Conservation (phyloP, 768 basidiomycete genomes). For the Epithele typhae region DNA sequence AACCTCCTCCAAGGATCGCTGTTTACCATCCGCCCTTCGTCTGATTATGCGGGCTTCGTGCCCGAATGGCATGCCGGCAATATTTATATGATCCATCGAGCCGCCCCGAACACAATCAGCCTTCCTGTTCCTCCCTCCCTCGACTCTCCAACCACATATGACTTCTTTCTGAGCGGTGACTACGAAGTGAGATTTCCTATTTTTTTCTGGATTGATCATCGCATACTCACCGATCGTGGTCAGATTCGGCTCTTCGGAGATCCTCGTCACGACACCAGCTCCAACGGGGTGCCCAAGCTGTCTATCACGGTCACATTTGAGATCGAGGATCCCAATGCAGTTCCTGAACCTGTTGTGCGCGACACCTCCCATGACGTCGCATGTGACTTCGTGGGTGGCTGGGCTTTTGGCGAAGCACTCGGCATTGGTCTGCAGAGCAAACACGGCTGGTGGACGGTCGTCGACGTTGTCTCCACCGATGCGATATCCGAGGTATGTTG, state of each 20-base stretch:
- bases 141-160: constrained; percentile 47
- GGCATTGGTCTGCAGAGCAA: constrained; percentile 59
- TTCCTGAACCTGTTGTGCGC: constrained; percentile 29
- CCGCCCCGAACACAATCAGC: constrained; percentile 43
- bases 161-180: constrained; percentile 72
- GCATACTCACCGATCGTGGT: too few species aligned
- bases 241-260: constrained; percentile 85
- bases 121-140: constrained; percentile 45
- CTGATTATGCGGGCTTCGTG: constrained; percentile 15
- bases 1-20: constrained; percentile 71
- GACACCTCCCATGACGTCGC: constrained; percentile 50
- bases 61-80: constrained; percentile 80
- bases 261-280: constrained; percentile 35
- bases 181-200: constrained; percentile 75
- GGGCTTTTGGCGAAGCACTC: constrained; percentile 65
- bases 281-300: constrained; percentile 45
- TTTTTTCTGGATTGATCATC: too few species aligned
- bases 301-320: constrained; percentile 48
- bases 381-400: constrained; percentile 71
- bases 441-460: constrained; percentile 54
- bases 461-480: constrained; percentile 17
- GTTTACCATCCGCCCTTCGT: constrained; percentile 57
- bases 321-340: constrained; percentile 33
- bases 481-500: constrained; percentile 15
- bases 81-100: constrained; percentile 65